Percentiles rank a stretch among this genome's conserved stretches.
These are phyloP conservation scores for Sparassis latifolia DNA, from an alignment of 1,284 basidiomycete species.

Conservation along the genomic window DNA sequence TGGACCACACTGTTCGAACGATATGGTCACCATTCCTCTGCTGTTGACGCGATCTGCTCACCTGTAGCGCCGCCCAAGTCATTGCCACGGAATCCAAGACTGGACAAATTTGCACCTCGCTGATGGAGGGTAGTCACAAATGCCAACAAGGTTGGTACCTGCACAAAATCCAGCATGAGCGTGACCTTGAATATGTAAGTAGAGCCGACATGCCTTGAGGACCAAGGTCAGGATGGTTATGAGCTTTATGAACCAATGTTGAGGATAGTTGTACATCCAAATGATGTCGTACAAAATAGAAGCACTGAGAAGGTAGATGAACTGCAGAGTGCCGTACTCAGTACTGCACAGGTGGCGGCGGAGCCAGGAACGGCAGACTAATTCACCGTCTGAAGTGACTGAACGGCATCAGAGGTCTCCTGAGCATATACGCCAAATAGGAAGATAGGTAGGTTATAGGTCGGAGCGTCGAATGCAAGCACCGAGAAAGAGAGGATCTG, in stretches of 20 bases:
- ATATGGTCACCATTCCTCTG: background rate
- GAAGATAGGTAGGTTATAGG: constrained; percentile 70
- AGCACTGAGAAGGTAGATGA: constrained; percentile 52
- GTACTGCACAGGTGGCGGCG: background rate
- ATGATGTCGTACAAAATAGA: constrained; percentile 65
- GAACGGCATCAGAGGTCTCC: constrained; percentile 56
- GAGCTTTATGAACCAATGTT: constrained; percentile 49
- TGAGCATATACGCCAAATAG: constrained; percentile 69
- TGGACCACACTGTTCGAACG: constrained; percentile 62
- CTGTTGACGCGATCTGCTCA: constrained; percentile 16
- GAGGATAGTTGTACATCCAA: constrained; percentile 56
- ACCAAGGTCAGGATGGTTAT: constrained; percentile 55
- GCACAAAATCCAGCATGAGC: background rate
- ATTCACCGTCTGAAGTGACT: constrained; percentile 58
- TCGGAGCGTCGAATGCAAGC: constrained; percentile 52
- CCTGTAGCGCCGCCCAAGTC: constrained; percentile 62
- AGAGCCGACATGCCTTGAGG: constrained; percentile 46
- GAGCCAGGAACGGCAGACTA: background rate
- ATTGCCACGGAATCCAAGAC: constrained; percentile 44
- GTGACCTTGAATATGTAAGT: background rate
- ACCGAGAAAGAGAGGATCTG: constrained; percentile 53
- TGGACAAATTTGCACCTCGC: constrained; percentile 54
- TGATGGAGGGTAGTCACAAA: constrained; percentile 53
- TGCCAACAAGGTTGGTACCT: constrained; percentile 54
- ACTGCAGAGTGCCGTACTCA: constrained; percentile 33